Evolutionary conservation across 805 yeast species (phyloP).

Genomic region (Danielia oregonensis): DNA sequence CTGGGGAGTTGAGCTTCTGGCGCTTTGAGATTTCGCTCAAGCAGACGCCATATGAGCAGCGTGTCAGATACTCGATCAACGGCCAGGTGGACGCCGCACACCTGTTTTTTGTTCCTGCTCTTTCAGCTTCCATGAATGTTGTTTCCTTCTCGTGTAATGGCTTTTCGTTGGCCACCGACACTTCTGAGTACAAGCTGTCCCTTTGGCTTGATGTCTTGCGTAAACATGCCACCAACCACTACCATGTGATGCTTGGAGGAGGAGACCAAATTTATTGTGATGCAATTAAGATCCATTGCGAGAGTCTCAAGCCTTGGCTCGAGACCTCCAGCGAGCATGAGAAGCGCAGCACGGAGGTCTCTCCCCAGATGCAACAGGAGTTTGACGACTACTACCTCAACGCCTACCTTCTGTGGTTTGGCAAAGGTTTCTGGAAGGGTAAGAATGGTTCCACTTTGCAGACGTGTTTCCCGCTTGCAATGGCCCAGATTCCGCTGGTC

Average conservation of each 20-base stretch:
- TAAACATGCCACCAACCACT: conserved; percentile 55
- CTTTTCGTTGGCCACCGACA: conserved; percentile 70
- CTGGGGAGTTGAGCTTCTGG: conserved; percentile 53
- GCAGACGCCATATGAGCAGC: conserved; percentile 51
- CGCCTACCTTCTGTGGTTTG: conserved; percentile 85
- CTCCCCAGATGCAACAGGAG: conserved; percentile 48
- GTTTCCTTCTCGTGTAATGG: conserved; percentile 90
- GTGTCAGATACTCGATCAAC: conserved; percentile 60
- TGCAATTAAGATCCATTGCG: conserved; percentile 59
- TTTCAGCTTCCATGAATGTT: conserved; percentile 67
- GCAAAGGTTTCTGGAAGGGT: conserved; percentile 83
- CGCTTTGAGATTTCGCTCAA: conserved; percentile 56
- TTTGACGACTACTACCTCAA: conserved; percentile 64
- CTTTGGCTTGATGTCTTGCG: conserved; percentile 83
- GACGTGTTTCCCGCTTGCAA: conserved; percentile 63
- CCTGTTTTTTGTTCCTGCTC: conserved; percentile 66
- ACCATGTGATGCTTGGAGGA: conserved; percentile 96
- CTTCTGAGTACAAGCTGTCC: conserved; percentile 64
- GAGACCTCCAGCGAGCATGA: conserved; percentile 46
- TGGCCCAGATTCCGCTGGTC: conserved; percentile 79
- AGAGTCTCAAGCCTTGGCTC: conserved; percentile 60
- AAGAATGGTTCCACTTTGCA: conserved; percentile 62
- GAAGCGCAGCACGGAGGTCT: conserved; percentile 37
- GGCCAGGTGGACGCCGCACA: conserved; percentile 16
- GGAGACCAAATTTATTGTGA: conserved; percentile 96